Evolutionary conservation across 73 alveolate genomes (phyloP).

Genomic region (Uronychia setigera): DNA sequence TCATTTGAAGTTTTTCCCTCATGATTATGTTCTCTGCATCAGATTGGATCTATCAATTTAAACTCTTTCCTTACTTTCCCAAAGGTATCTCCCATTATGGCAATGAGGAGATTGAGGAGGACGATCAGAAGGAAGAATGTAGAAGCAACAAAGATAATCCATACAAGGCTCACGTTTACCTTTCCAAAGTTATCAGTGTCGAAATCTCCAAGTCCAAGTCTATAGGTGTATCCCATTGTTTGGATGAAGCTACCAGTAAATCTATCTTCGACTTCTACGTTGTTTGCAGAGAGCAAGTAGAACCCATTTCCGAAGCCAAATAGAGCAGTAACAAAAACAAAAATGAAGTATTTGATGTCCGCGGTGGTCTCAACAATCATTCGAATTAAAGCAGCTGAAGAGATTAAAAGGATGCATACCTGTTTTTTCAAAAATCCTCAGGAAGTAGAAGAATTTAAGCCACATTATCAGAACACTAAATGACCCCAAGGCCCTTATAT

Average conservation of each 20-base stretch:
- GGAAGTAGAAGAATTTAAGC: slow-evolving; percentile 29
- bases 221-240: slow-evolving; percentile 32
- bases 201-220: slow-evolving; percentile 41
- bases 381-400: slow-evolving; percentile 2
- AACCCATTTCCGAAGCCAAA: slow-evolving; percentile 29
- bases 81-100: slow-evolving; percentile 42
- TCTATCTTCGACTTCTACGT: background rate
- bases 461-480: slow-evolving; percentile 5
- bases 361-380: slow-evolving; percentile 35
- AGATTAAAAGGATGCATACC: slow-evolving; percentile 1
- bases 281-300: slow-evolving; percentile 13
- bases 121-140: slow-evolving; percentile 36
- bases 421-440: slow-evolving; percentile 29
- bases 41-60: background rate
- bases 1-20: background rate
- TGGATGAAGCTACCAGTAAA: slow-evolving; percentile 13
- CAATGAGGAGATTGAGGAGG: slow-evolving; percentile 43
- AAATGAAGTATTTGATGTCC: slow-evolving; percentile 41
- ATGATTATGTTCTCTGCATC: background rate
- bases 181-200: slow-evolving; percentile 29
- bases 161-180: slow-evolving; percentile 19
- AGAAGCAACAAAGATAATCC: slow-evolving; percentile 30
- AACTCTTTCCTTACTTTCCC: slow-evolving; percentile 28
- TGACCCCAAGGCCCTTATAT: background rate
- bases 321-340: slow-evolving; percentile 24